Evolutionary conservation across 148 eudicot genomes (phyloP).

Genomic region (Nyssa sinensis): DNA sequence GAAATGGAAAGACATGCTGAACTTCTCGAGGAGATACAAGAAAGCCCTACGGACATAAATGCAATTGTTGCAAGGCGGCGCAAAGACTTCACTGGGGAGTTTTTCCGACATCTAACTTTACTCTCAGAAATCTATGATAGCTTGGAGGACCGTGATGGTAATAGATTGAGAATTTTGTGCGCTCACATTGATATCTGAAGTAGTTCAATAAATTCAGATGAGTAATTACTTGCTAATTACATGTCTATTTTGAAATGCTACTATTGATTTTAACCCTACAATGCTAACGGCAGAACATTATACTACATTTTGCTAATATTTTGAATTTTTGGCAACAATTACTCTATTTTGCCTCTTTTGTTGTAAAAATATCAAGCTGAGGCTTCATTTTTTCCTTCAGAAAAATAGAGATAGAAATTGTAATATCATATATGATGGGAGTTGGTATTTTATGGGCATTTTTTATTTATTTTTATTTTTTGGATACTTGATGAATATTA

Average conservation of each 20-base stretch:
- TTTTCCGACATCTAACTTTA: constrained; percentile 72
- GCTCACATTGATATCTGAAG: background rate
- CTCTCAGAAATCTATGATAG: constrained; percentile 67
- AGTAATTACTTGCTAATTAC: background rate
- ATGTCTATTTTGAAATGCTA: background rate
- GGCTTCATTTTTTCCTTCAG: too few species aligned
- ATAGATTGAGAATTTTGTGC: constrained; percentile 12
- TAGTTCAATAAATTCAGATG: background rate
- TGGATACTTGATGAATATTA: background rate
- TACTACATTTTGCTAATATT: background rate
- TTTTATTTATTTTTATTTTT: too few species aligned
- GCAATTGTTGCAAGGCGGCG: constrained; percentile 83
- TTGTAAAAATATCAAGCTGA: background rate
- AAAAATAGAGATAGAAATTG: background rate
- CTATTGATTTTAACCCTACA: background rate
- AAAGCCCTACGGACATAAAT: constrained; percentile 79
- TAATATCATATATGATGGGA: background rate
- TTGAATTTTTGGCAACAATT: background rate
- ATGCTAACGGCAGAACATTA: background rate
- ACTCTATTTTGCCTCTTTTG: background rate
- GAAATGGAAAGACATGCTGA: constrained; percentile 81
- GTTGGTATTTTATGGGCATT: background rate
- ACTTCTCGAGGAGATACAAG: constrained; percentile 76
- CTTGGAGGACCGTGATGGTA: constrained; percentile 97
- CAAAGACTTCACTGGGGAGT: constrained; percentile 73